A percentile compares a stretch with the other conserved stretches of the same genome.
Evolutionary conservation across 176 grass and related monocot species (phyloP).

Genomic region (Raddia guianensis): DNA sequence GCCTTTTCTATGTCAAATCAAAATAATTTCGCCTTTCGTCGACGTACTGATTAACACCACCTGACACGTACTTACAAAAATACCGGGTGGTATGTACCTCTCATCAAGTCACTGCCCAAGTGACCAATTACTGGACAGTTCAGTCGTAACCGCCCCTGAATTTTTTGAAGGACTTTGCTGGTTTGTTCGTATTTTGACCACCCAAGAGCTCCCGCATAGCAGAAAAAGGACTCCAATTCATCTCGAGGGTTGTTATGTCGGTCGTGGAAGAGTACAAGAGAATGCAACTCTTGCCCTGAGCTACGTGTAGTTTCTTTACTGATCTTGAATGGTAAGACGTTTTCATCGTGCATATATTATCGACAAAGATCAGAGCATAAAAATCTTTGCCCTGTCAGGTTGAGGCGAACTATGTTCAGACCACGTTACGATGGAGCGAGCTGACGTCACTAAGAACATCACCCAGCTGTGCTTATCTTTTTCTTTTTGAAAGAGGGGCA

Average conservation of each 20-base stretch:
- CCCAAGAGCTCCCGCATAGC: not conserved
- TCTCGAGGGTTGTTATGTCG: not conserved
- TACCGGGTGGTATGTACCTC: constrained; percentile 19
- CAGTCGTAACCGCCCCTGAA: constrained; percentile 8
- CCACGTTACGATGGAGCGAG: too few relatives aligned
- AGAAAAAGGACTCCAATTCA: not conserved
- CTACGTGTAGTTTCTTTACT: not conserved
- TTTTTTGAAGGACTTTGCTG: not conserved
- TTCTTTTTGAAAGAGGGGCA: too few relatives aligned
- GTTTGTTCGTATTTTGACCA: not conserved
- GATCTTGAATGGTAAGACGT: not conserved
- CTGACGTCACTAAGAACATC: too few relatives aligned
- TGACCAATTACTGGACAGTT: constrained; percentile 25
- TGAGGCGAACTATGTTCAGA: not conserved
- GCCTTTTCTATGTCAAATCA: constrained; percentile 35
- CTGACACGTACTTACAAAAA: constrained; percentile 19
- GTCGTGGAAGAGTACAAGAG: not conserved
- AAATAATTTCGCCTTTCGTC: constrained; percentile 21
- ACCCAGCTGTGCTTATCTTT: too few relatives aligned
- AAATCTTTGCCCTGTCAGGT: not conserved
- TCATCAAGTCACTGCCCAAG: constrained; percentile 17
- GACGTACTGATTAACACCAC: not conserved
- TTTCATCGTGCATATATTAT: constrained; percentile 1
- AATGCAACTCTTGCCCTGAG: not conserved
- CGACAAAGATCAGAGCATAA: not conserved